Percentiles rank a stretch among this genome's conserved stretches.
Evolutionary conservation across 2,329 filamentous ascomycete species (phyloP).

Genomic region (Lecanosticta acicola): DNA sequence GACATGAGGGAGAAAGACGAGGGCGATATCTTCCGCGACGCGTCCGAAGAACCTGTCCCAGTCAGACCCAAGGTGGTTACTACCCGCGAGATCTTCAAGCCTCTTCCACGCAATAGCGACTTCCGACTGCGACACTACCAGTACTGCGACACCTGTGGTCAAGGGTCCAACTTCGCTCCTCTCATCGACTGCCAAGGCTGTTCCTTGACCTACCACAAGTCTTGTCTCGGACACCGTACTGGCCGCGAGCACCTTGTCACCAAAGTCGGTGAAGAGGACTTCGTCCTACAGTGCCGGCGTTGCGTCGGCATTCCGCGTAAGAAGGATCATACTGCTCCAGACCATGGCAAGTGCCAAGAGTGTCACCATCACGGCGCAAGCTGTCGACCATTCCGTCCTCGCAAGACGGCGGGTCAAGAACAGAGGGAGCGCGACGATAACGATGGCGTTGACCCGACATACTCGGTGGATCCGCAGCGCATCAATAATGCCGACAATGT

Average conservation of each 20-base stretch:
- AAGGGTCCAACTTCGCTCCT: conserved; percentile 56
- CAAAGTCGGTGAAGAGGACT: conserved; percentile 69
- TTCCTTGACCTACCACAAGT: conserved; percentile 73
- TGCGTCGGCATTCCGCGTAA: conserved; percentile 66
- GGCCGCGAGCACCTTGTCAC: conserved; percentile 81
- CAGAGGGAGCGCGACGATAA: conserved; percentile 78
- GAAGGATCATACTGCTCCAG: conserved; percentile 65
- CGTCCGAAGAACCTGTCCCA: conserved; percentile 34
- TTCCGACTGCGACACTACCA: conserved; percentile 67
- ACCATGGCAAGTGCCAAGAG: conserved; percentile 63
- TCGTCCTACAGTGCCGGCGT: conserved; percentile 82
- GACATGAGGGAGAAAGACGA: conserved; percentile 52
- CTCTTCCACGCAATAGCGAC: conserved; percentile 53
- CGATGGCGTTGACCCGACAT: conserved; percentile 69
- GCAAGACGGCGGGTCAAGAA: conserved; percentile 71
- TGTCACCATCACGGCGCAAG: conserved; percentile 62
- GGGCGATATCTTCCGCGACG: conserved; percentile 51
- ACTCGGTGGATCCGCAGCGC: conserved; percentile 54
- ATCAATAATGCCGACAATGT: conserved; percentile 72
- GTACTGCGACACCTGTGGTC: conserved; percentile 67
- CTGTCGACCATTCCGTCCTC: conserved; percentile 69
- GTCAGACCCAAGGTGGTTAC: conserved; percentile 53
- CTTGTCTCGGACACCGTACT: conserved; percentile 69
- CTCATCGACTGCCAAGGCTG: conserved; percentile 91
- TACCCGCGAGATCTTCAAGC: conserved; percentile 65